phyloP scores from a whole-genome alignment of 257 asterid species.

The Agastache rugosa region DNA sequence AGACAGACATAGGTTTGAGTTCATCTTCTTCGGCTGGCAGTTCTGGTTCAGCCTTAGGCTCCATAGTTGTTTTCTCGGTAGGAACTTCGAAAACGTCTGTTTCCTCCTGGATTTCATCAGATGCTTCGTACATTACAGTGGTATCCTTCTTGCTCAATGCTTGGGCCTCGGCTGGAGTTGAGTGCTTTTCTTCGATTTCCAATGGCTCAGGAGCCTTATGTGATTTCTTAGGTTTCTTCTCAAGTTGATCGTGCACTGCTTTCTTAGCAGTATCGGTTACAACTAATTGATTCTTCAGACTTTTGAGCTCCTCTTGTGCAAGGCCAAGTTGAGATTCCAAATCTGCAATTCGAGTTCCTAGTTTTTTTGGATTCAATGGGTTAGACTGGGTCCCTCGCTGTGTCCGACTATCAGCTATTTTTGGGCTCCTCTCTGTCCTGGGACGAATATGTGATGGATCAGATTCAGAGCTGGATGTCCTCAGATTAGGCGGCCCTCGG shows the following conservation, averaged over 20 bases:
- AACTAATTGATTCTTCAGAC: slow-evolving; percentile 71
- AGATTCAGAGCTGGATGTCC: slow-evolving; percentile 53
- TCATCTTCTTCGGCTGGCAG: slow-evolving; percentile 46
- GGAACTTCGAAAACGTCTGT: slow-evolving; percentile 88
- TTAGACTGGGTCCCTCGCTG: slow-evolving; percentile 65
- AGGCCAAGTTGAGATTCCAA: slow-evolving; percentile 95
- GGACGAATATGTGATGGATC: slow-evolving; percentile 61
- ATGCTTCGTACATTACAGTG: slow-evolving; percentile 24
- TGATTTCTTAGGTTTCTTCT: slow-evolving; percentile 63
- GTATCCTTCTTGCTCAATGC: slow-evolving; percentile 35
- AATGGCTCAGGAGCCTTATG: slow-evolving; percentile 38
- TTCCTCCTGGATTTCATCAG: slow-evolving; percentile 61
- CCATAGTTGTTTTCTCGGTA: slow-evolving; percentile 46
- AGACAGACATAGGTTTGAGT: slow-evolving; percentile 31
- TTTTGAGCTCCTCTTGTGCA: slow-evolving; percentile 85
- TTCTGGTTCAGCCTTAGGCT: slow-evolving; percentile 41
- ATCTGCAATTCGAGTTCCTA: slow-evolving; percentile 87
- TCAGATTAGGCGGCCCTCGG: slow-evolving; percentile 36
- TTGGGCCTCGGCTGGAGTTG: slow-evolving; percentile 32
- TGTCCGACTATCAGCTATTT: slow-evolving; percentile 58
- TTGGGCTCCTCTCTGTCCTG: slow-evolving; percentile 64
- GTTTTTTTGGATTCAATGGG: slow-evolving; percentile 69
- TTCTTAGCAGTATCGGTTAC: slow-evolving; percentile 67
- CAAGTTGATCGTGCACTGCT: slow-evolving; percentile 64
- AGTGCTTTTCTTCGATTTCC: slow-evolving; percentile 44